These are phyloP conservation scores for Parafenestella ontariensis DNA, from an alignment of 2,329 filamentous ascomycete species.

Conservation along the genomic window DNA sequence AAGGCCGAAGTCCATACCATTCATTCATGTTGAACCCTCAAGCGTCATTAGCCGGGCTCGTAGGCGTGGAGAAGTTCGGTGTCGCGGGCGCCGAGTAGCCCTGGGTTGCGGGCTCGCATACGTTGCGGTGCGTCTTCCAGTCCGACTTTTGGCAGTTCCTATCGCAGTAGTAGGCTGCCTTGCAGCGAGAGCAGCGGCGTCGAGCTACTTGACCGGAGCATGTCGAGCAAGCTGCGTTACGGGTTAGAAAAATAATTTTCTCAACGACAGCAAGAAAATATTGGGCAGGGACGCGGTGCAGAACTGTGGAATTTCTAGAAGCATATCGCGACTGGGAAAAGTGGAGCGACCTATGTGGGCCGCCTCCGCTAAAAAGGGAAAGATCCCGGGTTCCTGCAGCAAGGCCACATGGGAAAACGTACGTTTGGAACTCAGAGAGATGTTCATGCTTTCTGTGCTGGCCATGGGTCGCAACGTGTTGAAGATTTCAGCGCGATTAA, in stretches of 20 bases:
- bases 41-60: conserved; percentile 31
- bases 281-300: background rate
- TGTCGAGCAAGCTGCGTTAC: conserved; percentile 32
- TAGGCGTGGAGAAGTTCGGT: conserved; percentile 36
- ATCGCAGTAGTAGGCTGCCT: conserved; percentile 58
- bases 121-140: conserved; percentile 60
- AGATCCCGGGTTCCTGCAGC: conserved; percentile 36
- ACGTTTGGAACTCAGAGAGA: conserved; percentile 32
- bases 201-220: conserved; percentile 31
- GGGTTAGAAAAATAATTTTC: conserved; percentile 7
- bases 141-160: conserved; percentile 60
- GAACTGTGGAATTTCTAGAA: background rate
- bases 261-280: background rate
- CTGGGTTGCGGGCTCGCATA: conserved; percentile 45
- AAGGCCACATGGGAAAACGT: conserved; percentile 29
- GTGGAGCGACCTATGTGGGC: conserved; percentile 20
- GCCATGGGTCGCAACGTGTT: conserved; percentile 31
- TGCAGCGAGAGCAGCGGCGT: conserved; percentile 57
- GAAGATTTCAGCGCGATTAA: conserved; percentile 35
- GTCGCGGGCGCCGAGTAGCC: conserved; percentile 32
- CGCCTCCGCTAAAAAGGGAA: conserved; percentile 23
- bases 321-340: conserved; percentile 1
- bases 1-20: background rate
- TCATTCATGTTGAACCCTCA: background rate
- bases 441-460: conserved; percentile 33